These are phyloP conservation scores for Apostasia shenzhenica DNA, from an alignment of 106 monocot genomes.

Conservation along the genomic window DNA sequence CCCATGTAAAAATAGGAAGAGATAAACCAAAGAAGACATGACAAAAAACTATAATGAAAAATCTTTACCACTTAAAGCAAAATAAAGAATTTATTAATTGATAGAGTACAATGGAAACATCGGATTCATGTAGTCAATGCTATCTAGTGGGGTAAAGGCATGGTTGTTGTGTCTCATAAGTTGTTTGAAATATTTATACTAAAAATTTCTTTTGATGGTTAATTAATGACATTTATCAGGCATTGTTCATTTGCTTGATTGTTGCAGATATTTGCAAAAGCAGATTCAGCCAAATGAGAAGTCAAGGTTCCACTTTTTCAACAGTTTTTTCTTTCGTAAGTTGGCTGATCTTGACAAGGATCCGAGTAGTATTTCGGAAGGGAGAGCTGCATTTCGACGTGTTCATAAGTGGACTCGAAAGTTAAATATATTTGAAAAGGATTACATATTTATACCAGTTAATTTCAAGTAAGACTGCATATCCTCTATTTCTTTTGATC, in stretches of 20 bases:
- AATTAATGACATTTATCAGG: not conserved
- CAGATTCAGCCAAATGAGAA: constrained; percentile 48
- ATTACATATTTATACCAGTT: constrained; percentile 90
- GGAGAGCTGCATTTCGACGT: constrained; percentile 86
- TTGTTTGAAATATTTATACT: too few species aligned
- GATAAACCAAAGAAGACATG: too few species aligned
- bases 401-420: constrained; percentile 98
- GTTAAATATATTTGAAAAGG: constrained; percentile 89
- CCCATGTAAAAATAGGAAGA: too few species aligned
- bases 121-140: too few species aligned
- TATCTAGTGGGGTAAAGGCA: too few species aligned
- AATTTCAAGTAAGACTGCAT: constrained; percentile 73
- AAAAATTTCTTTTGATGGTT: too few species aligned
- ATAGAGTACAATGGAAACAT: too few species aligned
- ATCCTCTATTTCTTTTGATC: not conserved
- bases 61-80: too few species aligned
- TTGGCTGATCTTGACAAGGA: constrained; percentile 89
- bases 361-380: constrained; percentile 56
- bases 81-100: too few species aligned
- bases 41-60: too few species aligned
- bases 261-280: constrained; percentile 67
- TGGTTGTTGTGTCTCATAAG: too few species aligned
- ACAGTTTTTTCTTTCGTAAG: constrained; percentile 98
- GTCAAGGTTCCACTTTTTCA: constrained; percentile 82
- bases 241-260: constrained; percentile 9